These are phyloP conservation scores for Pythium vanterpoolii DNA, from an alignment of 352 stramenopile genomes.

Conservation along the genomic window DNA sequence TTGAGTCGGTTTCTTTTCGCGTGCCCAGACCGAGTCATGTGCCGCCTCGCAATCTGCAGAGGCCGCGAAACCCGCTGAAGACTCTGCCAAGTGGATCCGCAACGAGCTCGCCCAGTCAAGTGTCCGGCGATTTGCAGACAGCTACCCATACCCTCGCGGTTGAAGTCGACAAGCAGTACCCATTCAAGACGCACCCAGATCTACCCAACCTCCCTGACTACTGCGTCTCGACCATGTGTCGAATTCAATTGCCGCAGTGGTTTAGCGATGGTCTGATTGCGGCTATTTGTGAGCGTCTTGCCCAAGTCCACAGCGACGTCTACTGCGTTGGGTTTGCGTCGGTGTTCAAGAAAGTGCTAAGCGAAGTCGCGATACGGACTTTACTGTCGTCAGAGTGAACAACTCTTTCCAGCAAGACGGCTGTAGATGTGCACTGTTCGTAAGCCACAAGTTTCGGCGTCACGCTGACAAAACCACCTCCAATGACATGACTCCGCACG, in stretches of 20 bases:
- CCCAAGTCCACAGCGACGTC: neutral
- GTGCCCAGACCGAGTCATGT: neutral
- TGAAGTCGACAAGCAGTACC: neutral
- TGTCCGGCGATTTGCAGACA: neutral
- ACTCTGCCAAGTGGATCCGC: neutral
- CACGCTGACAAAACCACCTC: no score
- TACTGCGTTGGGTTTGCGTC: neutral
- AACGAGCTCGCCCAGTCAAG: neutral
- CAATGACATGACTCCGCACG: no score
- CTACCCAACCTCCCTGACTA: neutral
- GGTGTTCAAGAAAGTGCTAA: neutral
- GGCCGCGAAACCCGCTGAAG: neutral
- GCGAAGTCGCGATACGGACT: neutral
- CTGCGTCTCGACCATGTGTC: neutral
- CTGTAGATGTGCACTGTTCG: conserved; percentile 1
- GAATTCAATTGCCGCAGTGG: neutral
- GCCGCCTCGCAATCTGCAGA: neutral
- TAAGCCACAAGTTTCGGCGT: conserved; percentile 2
- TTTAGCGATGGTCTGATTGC: neutral
- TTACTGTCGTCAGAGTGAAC: neutral
- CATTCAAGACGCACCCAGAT: neutral
- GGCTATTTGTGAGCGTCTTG: neutral
- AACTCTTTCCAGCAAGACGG: conserved; percentile 1
- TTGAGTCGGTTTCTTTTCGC: neutral
- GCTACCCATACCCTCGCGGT: neutral